Conservation (phyloP, 345 rosid species). For the Sisymbrium irio region DNA sequence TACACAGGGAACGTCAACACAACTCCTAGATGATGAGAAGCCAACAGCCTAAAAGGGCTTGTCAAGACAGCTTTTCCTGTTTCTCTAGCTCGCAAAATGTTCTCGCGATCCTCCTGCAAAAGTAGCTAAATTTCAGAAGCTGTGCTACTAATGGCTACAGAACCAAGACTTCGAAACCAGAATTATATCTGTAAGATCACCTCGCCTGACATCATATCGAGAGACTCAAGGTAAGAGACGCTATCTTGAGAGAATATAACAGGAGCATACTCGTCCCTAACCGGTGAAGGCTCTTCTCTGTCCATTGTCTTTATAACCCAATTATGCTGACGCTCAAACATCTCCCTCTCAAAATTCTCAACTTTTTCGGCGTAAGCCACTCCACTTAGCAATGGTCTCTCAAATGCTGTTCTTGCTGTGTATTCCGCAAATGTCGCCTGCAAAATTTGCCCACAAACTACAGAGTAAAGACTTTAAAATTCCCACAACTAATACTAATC, state of each 20-base stretch:
- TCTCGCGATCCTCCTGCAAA: slow-evolving; percentile 87
- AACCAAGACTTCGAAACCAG: background rate
- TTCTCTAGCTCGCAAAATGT: slow-evolving; percentile 82
- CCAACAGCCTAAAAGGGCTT: slow-evolving; percentile 81
- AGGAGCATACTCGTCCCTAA: slow-evolving; percentile 94
- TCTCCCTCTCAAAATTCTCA: slow-evolving; percentile 58
- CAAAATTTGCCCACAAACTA: slow-evolving; percentile 18
- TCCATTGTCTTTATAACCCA: slow-evolving; percentile 95
- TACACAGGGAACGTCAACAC: slow-evolving; percentile 98
- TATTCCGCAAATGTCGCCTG: slow-evolving; percentile 97
- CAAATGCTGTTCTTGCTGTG: slow-evolving; percentile 94
- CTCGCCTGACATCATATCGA: slow-evolving; percentile 99
- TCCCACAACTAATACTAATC: background rate
- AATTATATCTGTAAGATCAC: slow-evolving; percentile 33
- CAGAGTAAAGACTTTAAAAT: background rate
- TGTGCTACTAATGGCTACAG: background rate
- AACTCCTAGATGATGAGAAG: slow-evolving; percentile 95
- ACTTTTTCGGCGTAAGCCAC: slow-evolving; percentile 93
- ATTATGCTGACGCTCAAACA: slow-evolving; percentile 76
- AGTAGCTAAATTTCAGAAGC: background rate
- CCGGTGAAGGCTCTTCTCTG: slow-evolving; percentile 67
- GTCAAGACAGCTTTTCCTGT: slow-evolving; percentile 97
- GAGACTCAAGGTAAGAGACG: slow-evolving; percentile 81
- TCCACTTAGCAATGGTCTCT: slow-evolving; percentile 91
- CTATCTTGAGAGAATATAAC: slow-evolving; percentile 94